A percentile compares a stretch with the other conserved stretches of the same genome.
Conservation (phyloP, 768 basidiomycete genomes). For the Sporobolomyces phaffii region DNA sequence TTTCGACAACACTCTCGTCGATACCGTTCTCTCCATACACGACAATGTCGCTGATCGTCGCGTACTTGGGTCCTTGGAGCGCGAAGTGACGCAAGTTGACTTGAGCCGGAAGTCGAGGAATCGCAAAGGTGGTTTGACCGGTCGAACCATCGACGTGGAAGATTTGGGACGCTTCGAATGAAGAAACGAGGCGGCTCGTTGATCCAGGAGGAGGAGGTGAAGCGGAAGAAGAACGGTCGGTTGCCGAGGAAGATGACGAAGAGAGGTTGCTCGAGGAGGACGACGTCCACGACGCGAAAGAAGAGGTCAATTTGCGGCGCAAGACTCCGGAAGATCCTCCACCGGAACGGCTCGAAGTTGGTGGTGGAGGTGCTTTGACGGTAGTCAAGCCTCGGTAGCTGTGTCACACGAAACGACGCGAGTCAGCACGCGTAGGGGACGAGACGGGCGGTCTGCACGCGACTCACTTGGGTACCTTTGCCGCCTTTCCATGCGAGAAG, state of each 20-base stretch:
- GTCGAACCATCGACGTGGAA: constrained; percentile 16
- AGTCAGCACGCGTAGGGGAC: not conserved
- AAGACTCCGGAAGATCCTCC: constrained; percentile 15
- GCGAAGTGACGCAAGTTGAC: constrained; percentile 65
- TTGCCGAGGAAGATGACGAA: constrained; percentile 40
- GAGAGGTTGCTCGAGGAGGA: constrained; percentile 37
- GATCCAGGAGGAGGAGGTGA: constrained; percentile 22
- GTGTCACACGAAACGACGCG: not conserved
- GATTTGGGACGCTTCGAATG: constrained; percentile 37
- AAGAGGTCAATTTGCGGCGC: constrained; percentile 36
- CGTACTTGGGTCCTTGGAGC: constrained; percentile 79
- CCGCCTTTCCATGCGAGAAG: constrained; percentile 37
- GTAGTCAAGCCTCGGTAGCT: constrained; percentile 32
- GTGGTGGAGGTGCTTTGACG: constrained; percentile 24
- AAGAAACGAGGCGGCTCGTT: constrained; percentile 36
- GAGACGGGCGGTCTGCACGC: constrained; percentile 1
- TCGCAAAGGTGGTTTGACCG: not conserved
- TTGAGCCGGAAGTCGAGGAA: constrained; percentile 9
- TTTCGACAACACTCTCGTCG: constrained; percentile 28
- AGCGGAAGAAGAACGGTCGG: constrained; percentile 38
- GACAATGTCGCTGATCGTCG: constrained; percentile 81
- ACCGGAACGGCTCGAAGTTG: constrained; percentile 14
- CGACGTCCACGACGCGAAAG: constrained; percentile 45
- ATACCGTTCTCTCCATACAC: constrained; percentile 67
- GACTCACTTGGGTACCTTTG: constrained; percentile 36